Conservation (phyloP, 2,329 filamentous ascomycete species). For the Colletotrichum melonis region DNA sequence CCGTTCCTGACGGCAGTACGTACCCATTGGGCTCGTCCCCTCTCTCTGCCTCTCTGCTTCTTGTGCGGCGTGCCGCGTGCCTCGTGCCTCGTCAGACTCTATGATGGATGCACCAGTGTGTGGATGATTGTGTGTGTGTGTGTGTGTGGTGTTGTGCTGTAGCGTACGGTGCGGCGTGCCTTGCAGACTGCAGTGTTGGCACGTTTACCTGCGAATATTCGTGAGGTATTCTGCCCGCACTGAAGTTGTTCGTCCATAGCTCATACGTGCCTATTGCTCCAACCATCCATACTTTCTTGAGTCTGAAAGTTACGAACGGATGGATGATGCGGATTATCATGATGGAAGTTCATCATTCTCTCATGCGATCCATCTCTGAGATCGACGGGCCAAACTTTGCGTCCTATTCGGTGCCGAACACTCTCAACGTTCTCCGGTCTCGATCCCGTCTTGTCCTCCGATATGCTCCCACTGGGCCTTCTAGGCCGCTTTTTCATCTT, state of each 20-base stretch:
- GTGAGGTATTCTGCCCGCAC: background rate
- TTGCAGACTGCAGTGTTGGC: slow-evolving; percentile 7
- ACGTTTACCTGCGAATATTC: background rate
- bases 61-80: too few relatives aligned
- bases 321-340: background rate
- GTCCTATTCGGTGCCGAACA: slow-evolving; percentile 4
- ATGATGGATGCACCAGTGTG: background rate
- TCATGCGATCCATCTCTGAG: background rate
- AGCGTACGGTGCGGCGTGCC: background rate
- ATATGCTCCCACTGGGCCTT: background rate
- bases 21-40: background rate
- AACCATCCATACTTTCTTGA: background rate
- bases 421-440: background rate
- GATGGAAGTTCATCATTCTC: background rate
- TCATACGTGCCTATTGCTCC: background rate
- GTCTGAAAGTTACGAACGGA: background rate
- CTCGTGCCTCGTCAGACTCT: background rate
- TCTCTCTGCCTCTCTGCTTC: background rate
- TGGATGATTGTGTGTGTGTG: slow-evolving; percentile 9
- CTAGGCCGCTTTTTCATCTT: background rate
- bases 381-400: background rate
- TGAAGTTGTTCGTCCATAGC: background rate
- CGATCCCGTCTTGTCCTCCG: background rate
- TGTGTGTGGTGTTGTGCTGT: slow-evolving; percentile 6
- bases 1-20: background rate